phyloP scores from a whole-genome alignment of 2,329 filamentous ascomycete species.

The Penicillium sp. region DNA sequence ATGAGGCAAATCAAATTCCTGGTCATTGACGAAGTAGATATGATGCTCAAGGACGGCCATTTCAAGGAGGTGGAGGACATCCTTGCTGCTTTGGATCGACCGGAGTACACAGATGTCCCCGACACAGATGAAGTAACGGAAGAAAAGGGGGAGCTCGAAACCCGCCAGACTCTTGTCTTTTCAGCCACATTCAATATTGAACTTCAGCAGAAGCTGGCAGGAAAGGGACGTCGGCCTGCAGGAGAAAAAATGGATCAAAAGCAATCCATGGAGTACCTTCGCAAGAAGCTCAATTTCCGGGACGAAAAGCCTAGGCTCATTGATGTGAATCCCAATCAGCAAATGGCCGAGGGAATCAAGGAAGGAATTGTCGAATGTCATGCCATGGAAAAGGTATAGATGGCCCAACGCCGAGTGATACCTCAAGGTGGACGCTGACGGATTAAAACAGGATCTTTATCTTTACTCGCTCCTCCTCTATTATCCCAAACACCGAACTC shows the following conservation, averaged over 20 bases:
- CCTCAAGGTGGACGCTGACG: not conserved
- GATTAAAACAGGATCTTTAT: constrained; percentile 68
- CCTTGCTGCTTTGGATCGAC: constrained; percentile 71
- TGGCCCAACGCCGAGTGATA: not conserved
- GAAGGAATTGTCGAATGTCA: constrained; percentile 91
- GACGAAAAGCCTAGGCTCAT: constrained; percentile 83
- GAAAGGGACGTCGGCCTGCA: constrained; percentile 61
- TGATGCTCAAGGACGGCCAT: constrained; percentile 84
- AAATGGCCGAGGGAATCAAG: constrained; percentile 81
- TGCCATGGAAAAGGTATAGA: constrained; percentile 79
- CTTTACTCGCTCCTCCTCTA: constrained; percentile 84
- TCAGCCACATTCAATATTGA: constrained; percentile 93
- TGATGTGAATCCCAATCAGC: constrained; percentile 82
- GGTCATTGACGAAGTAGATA: constrained; percentile 91
- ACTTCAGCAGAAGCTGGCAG: constrained; percentile 83
- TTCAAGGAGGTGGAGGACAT: constrained; percentile 95
- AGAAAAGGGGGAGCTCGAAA: constrained; percentile 47
- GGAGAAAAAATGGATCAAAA: constrained; percentile 66
- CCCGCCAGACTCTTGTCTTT: constrained; percentile 87
- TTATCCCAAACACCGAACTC: constrained; percentile 72
- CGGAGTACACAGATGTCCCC: constrained; percentile 43
- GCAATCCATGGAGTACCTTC: constrained; percentile 86
- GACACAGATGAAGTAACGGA: constrained; percentile 27
- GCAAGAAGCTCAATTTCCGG: constrained; percentile 84
- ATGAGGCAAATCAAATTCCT: constrained; percentile 76